Percentiles rank a stretch among this genome's conserved stretches.
These are phyloP conservation scores for Flagelloscypha sp. DNA, from an alignment of 768 basidiomycete genomes.

Conservation along the genomic window DNA sequence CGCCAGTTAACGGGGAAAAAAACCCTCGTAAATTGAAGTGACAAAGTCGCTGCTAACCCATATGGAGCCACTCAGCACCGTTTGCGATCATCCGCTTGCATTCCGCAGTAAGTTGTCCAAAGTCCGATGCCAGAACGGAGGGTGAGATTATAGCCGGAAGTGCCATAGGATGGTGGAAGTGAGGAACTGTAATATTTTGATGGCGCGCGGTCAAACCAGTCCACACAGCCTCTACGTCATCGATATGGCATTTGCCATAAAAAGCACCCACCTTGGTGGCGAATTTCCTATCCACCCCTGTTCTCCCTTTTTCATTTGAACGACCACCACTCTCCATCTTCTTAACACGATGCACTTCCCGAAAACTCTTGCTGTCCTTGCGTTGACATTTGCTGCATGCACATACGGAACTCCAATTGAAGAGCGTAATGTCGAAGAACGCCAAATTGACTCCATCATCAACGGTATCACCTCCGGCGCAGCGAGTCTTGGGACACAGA, in stretches of 20 bases:
- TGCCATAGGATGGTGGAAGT: conserved; percentile 38
- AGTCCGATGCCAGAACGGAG: conserved; percentile 94
- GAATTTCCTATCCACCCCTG: too few relatives aligned
- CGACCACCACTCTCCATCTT: neutral
- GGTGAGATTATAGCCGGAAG: conserved; percentile 90
- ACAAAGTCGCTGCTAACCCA: conserved; percentile 51
- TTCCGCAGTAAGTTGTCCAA: conserved; percentile 91
- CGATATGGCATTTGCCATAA: too few relatives aligned
- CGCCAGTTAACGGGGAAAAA: conserved; percentile 4
- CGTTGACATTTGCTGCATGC: neutral
- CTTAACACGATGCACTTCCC: neutral
- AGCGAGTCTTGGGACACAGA: neutral
- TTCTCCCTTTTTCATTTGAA: too few relatives aligned
- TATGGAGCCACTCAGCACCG: conserved; percentile 97
- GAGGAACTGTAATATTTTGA: neutral
- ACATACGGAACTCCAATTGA: neutral
- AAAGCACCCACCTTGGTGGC: neutral
- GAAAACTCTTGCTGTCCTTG: neutral
- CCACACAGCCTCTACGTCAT: neutral
- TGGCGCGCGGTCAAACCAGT: neutral
- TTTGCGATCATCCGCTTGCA: conserved; percentile 93
- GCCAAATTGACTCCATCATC: conserved; percentile 21
- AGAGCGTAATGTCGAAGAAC: neutral
- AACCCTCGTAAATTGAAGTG: conserved; percentile 8
- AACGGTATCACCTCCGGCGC: conserved; percentile 22